Evolutionary conservation across 106 monocot genomes (phyloP), one percentile per base, ranked within the genome.

Genomic region (Dactylorhiza incarnata): DNA sequence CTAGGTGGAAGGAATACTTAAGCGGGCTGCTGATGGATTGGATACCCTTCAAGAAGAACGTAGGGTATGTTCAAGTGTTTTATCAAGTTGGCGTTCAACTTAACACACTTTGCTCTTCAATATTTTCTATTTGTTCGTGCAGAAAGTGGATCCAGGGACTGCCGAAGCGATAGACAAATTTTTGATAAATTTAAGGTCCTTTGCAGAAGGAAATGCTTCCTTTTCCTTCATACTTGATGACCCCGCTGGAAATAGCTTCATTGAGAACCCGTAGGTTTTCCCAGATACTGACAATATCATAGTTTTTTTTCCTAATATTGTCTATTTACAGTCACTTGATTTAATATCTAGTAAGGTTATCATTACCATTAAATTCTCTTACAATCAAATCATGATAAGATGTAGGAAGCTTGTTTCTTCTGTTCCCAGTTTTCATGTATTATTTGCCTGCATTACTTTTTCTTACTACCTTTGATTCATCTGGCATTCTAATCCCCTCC

Each of bases 191-290:
- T 71, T 94, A 59, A 84, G 82, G 83, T 88, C 91, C 10, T 86
- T 86, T 80, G 91, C 84, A 14, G 78, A 77, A 47, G 94, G 91
- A 85, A 74, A 86, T 76, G 73, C 81, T 68, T 78, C 89, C 15
- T 94, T 99, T 80, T 86, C 91, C 43, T 89, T 99, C 74, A 83
- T 88, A 47, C 91, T 99, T 80, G 94, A 99, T 79, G 99, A 99
- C 88, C 99, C 99, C 74, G 70, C 99, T 71, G 99, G 99, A 77
- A 99, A 99, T 72, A 99, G 99, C 78, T 94, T 88, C 52, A 84
- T 99, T 78, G 99, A 99, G 81, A 99, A 99, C 74, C 94, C 83
- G 99, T 99, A 92, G 89, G 99, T 48, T 29, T 49, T 49, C 12
- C 69, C 45, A 5, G 43, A 7, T 5, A 43, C 26, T 67, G 67